Evolutionary conservation across 1,284 basidiomycete species (phyloP), one percentile per base, ranked within the genome.

Genomic region (Anthracocystis walkeri): DNA sequence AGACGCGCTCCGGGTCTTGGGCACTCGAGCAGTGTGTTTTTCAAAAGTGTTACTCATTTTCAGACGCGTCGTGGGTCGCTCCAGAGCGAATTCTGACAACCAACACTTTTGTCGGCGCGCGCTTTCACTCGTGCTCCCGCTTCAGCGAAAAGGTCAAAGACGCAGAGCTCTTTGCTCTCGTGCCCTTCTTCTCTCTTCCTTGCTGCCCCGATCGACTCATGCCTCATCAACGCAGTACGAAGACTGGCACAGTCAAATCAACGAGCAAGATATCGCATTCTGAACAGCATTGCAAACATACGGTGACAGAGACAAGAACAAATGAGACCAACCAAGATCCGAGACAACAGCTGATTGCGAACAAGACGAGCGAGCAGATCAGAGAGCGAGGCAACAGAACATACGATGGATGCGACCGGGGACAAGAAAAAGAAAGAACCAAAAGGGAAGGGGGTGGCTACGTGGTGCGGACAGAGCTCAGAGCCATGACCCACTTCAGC

Each of bases 31-130:
- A 64, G 58, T 62, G 54, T 61, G 40, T 38, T 54, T 38, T 58
- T 46, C 53, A 38, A 45, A 44, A 49, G 42, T 58, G 44, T 54
- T 46, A 33, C 29, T 29, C 8, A n/a, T 29, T 4, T 52, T 27
- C 35, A 61, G 62, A 71, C 68, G 68, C 68, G 68, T 65, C 68
- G 68, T 33, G 66, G 44, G 51, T 53, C 21, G 38, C 10, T 45
- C 44, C 27, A 11, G 38, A 8, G 25, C 25, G 33, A 49, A 20
- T 31, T 49, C 10, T 18, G 27, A 31, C 48, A 49, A 49, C 48
- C 14, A 64, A 70, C 67, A 70, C 67, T 61, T 23, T 46, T 23
- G 23, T 51, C n/a, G 10, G 12, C 12, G 49, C 33, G 49, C 44
- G 44, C 49, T 31, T 33, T 3, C 49, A 3, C 48, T 16, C 35